Base-by-base conservation (phyloP, 31 red algal species). In the Porphyra umbilicalis region DNA sequence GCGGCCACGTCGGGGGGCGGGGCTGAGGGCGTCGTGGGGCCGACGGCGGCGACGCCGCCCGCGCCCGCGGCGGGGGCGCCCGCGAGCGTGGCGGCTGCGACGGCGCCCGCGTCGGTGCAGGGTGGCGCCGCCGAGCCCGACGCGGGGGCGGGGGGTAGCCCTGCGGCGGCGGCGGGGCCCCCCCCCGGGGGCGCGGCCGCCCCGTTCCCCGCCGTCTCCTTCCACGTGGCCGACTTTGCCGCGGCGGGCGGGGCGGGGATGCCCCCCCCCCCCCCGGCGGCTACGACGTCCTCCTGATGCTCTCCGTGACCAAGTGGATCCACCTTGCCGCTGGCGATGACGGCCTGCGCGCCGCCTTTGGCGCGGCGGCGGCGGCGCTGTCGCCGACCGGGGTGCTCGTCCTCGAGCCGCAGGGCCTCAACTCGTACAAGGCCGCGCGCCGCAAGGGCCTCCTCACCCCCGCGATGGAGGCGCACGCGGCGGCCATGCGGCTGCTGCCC, bases 261-360 rank as follows among this genome's bases (percentile, higher is more conserved):
- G 31, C 44, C 83, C 33, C 81, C 81, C 57, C 39, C 11, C 74
- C 83, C 42, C 9, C 40, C 25, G 75, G 79, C 13, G 36, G 78
- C 46, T 95, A 86, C 74, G 85, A 95, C 68, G 81, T 91, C 39
- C 86, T 96, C 11, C 82, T 92, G 36, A 87, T 90, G 38, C 84
- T 96, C 5, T 91, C 88, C 85, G 93, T 96, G 8, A 92, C 89
- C 37, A 96, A 96, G 76, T 96, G 93, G 93, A 87, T 96, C 20
- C 93, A 96, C 77, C 79, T 96, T n/a, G 33, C 83, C 9, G 80
- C 67, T 5, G 93, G 93, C 34, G 93, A 96, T 39, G 84, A 31
- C 16, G 93, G 78, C 20, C 36, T 96, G 30, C 37, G 83, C 68
- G 39, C 85, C 35, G 79, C 91, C 29, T 96, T 96, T 77, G 36